These are phyloP conservation scores for Blastobotrys terrestris DNA, from an alignment of 805 yeast species.

Conservation along the genomic window DNA sequence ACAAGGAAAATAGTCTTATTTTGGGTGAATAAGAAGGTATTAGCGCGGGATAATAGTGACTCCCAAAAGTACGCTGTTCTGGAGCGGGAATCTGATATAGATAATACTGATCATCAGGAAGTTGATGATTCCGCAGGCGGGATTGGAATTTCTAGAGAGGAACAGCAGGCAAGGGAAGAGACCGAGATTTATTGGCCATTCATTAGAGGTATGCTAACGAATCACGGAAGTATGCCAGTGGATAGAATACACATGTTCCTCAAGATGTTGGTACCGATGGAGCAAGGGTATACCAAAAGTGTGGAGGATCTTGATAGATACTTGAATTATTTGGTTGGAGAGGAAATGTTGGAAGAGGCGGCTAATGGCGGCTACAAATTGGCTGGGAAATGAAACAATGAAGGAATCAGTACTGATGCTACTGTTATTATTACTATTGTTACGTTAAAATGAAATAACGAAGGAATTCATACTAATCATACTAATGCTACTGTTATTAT, in stretches of 20 bases:
- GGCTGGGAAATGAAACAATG: conserved; percentile 23
- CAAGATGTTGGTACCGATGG: conserved; percentile 50
- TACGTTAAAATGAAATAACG: too few species aligned
- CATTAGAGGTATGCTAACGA: conserved; percentile 51
- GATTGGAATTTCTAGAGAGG: conserved; percentile 22
- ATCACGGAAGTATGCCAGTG: conserved; percentile 45
- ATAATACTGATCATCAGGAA: neutral
- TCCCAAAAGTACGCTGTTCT: conserved; percentile 35
- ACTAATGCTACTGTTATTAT: neutral
- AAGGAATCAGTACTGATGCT: neutral
- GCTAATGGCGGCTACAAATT: conserved; percentile 34
- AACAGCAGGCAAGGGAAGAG: conserved; percentile 29
- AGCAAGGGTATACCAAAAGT: conserved; percentile 35
- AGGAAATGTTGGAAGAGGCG: conserved; percentile 34
- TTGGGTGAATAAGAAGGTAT: conserved; percentile 60
- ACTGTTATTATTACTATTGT: too few species aligned
- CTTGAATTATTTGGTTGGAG: conserved; percentile 39
- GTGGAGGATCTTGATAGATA: conserved; percentile 40
- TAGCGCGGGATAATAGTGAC: conserved; percentile 35
- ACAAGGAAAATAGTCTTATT: conserved; percentile 41
- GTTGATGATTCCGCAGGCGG: conserved; percentile 9
- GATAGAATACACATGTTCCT: conserved; percentile 49
- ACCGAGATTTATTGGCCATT: conserved; percentile 42
- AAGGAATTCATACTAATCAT: too few species aligned
- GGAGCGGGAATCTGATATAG: conserved; percentile 31